These are phyloP conservation scores for Ustilaginoidea virens DNA, from an alignment of 2,329 filamentous ascomycete species.

Conservation along the genomic window DNA sequence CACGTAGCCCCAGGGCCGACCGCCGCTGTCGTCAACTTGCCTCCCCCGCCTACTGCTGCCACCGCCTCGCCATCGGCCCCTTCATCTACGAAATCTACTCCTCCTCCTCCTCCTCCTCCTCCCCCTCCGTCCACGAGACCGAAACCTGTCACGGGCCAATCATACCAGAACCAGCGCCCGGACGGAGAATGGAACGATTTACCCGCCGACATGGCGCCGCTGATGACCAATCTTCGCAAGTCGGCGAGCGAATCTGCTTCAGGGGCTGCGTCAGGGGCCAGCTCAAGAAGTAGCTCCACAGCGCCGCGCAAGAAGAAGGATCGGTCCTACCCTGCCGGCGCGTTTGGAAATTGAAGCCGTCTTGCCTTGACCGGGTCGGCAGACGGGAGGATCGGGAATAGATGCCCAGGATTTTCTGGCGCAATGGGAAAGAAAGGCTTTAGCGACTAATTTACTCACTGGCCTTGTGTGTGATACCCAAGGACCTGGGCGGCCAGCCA, in stretches of 20 bases:
- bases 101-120: slow-evolving; percentile 7
- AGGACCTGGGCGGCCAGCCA: no score
- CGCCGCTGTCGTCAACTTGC: slow-evolving; percentile 17
- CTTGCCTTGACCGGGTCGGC: no score
- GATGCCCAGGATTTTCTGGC: no score
- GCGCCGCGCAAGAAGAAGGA: slow-evolving; percentile 41
- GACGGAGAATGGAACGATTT: slow-evolving; percentile 52
- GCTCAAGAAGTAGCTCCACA: slow-evolving; percentile 40
- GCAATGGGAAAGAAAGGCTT: no score
- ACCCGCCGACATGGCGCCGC: slow-evolving; percentile 39
- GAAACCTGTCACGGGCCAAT: slow-evolving; percentile 19
- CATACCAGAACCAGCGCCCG: slow-evolving; percentile 43
- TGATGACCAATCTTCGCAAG: slow-evolving; percentile 14
- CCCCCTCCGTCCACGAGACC: no score
- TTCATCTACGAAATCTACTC: slow-evolving; percentile 12
- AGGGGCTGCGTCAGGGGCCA: slow-evolving; percentile 31
- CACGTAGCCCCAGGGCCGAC: no score
- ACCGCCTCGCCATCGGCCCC: slow-evolving; percentile 12
- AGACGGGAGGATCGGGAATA: slow-evolving; percentile 1
- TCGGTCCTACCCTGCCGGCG: slow-evolving; percentile 44
- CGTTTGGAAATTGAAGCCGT: slow-evolving; percentile 33
- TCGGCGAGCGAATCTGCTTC: slow-evolving; percentile 14
- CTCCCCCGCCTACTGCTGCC: slow-evolving; percentile 11
- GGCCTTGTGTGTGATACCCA: no score
- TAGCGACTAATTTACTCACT: no score